phyloP scores from a whole-genome alignment of 2,329 filamentous ascomycete species.

The Botrytis fabae region DNA sequence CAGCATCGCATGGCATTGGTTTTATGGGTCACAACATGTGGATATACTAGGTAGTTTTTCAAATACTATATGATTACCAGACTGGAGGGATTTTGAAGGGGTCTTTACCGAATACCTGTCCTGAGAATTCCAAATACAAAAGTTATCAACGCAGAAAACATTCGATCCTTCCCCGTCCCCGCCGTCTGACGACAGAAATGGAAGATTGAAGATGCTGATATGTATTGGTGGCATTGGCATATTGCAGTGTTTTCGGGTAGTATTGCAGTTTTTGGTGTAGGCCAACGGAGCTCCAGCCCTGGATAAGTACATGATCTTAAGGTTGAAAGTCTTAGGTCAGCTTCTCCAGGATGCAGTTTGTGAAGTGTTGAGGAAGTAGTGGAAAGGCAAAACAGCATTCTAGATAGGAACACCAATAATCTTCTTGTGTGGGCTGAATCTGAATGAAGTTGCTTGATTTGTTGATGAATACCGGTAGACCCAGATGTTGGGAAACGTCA shows the following conservation, averaged over 20 bases:
- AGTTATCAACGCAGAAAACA: not conserved
- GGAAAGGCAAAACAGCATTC: not conserved
- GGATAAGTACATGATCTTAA: slow-evolving; percentile 12
- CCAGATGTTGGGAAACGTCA: not conserved
- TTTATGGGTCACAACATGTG: slow-evolving; percentile 16
- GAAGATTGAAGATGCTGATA: slow-evolving; percentile 2
- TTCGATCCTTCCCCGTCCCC: slow-evolving; percentile 3
- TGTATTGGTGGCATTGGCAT: slow-evolving; percentile 4
- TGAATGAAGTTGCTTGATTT: slow-evolving; percentile 2
- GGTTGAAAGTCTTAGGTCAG: slow-evolving; percentile 8
- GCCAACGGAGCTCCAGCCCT: not conserved
- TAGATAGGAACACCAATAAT: not conserved
- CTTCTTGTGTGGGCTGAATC: not conserved
- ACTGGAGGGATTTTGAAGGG: not conserved
- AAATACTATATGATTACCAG: not conserved
- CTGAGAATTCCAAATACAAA: not conserved
- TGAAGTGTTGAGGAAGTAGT: not conserved
- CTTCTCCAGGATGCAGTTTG: not conserved
- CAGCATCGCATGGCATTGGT: slow-evolving; percentile 5
- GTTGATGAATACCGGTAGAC: not conserved
- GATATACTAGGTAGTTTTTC: not conserved
- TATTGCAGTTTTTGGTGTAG: slow-evolving; percentile 13
- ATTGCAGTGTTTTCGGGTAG: not conserved
- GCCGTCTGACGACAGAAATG: not conserved
- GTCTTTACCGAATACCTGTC: slow-evolving; percentile 10